These are phyloP conservation scores for Theobroma cacao DNA, from an alignment of 345 rosid species.

Conservation along the genomic window DNA sequence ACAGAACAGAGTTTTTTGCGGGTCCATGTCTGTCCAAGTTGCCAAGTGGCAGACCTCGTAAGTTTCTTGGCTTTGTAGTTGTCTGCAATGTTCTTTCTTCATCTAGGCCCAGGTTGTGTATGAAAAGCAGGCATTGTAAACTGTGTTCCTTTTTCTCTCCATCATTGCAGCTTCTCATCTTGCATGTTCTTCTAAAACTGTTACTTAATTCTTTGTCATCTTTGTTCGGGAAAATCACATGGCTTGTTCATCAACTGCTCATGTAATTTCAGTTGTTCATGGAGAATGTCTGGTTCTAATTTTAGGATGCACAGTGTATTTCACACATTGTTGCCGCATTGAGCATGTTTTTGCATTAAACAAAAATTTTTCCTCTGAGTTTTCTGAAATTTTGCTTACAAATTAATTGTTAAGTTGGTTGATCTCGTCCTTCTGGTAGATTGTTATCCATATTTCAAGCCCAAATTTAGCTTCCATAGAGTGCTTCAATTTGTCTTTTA, in stretches of 20 bases:
- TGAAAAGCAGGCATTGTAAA: neutral
- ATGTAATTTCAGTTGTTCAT: no score
- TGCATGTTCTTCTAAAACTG: neutral
- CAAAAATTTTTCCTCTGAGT: no score
- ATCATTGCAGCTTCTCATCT: neutral
- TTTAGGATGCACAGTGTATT: no score
- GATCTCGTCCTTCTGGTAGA: neutral
- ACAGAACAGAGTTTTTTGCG: neutral
- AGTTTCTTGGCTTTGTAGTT: slow-evolving; percentile 22
- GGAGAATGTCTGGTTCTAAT: no score
- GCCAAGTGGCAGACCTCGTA: slow-evolving; percentile 35
- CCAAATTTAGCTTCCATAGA: neutral
- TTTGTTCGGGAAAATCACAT: neutral
- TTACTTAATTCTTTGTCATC: neutral
- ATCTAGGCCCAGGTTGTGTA: neutral
- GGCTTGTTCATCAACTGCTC: no score
- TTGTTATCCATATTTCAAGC: neutral
- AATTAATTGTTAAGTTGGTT: neutral
- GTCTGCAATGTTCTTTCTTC: neutral
- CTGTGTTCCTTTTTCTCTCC: neutral
- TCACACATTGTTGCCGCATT: no score
- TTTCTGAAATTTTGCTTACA: neutral
- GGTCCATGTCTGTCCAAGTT: slow-evolving; percentile 25
- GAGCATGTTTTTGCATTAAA: no score
- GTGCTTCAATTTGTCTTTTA: neutral